Conservation (phyloP, 164 flowering plant genomes). For the Protea cynaroides region DNA sequence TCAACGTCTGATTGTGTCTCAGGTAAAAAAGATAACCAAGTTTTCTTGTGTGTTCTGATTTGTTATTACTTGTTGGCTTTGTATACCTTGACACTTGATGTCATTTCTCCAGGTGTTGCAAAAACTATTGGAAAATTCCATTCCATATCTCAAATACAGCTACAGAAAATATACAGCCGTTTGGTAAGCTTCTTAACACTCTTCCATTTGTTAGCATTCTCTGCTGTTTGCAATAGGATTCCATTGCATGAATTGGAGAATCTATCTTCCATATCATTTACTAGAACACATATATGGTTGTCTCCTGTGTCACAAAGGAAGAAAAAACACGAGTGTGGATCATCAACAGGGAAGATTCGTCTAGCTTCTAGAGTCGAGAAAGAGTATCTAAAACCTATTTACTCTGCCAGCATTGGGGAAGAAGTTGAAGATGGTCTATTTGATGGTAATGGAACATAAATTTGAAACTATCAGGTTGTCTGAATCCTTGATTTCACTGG, state of each 20-base stretch:
- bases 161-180: slow-evolving; percentile 65
- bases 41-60: neutral
- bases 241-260: too few species aligned
- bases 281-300: neutral
- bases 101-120: slow-evolving; percentile 58
- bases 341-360: slow-evolving; percentile 41
- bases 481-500: neutral
- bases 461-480: neutral
- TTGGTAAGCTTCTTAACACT: slow-evolving; percentile 39
- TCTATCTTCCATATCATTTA: neutral
- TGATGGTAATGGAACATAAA: slow-evolving; percentile 55
- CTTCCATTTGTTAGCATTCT: slow-evolving; percentile 1
- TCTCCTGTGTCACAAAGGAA: slow-evolving; percentile 35
- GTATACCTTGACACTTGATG: neutral
- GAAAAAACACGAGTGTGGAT: slow-evolving; percentile 48
- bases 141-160: slow-evolving; percentile 84
- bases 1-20: slow-evolving; percentile 76
- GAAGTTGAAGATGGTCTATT: slow-evolving; percentile 97
- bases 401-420: slow-evolving; percentile 76
- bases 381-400: slow-evolving; percentile 77
- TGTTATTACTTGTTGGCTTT: neutral
- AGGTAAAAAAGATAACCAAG: slow-evolving; percentile 33
- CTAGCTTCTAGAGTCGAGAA: slow-evolving; percentile 77
- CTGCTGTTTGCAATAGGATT: neutral
- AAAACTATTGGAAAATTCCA: slow-evolving; percentile 66